Conservation (phyloP, 805 yeast species). For the Metschnikowia continentalis region DNA sequence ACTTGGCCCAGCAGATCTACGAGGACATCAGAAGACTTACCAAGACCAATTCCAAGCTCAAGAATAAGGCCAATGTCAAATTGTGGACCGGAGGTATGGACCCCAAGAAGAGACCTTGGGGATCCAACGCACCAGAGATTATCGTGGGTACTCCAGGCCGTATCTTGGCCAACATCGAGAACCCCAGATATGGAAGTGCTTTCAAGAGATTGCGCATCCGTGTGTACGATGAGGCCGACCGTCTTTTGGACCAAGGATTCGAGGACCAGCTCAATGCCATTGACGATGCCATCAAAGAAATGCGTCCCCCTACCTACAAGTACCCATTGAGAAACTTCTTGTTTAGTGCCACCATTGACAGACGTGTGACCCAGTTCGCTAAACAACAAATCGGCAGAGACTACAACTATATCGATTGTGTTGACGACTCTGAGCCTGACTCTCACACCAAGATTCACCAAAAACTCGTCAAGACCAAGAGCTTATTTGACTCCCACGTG, state of each 20-base stretch:
- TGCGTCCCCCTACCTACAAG: slow-evolving; percentile 21
- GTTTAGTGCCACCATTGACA: slow-evolving; percentile 85
- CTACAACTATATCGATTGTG: slow-evolving; percentile 67
- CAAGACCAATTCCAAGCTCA: slow-evolving; percentile 16
- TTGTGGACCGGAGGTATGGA: slow-evolving; percentile 66
- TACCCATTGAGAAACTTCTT: slow-evolving; percentile 58
- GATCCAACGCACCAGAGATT: slow-evolving; percentile 48
- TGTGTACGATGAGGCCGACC: slow-evolving; percentile 89
- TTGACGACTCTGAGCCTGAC: slow-evolving; percentile 67
- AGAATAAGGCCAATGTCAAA: slow-evolving; percentile 15
- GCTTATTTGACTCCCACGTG: slow-evolving; percentile 54
- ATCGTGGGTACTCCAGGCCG: slow-evolving; percentile 91
- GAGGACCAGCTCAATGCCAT: slow-evolving; percentile 59
- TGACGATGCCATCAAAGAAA: slow-evolving; percentile 42
- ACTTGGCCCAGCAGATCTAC: slow-evolving; percentile 78
- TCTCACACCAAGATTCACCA: slow-evolving; percentile 74
- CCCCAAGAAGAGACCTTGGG: slow-evolving; percentile 27
- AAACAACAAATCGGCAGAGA: slow-evolving; percentile 47
- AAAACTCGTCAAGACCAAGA: slow-evolving; percentile 50
- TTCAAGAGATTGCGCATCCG: slow-evolving; percentile 57
- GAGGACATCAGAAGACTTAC: slow-evolving; percentile 53
- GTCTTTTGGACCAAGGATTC: slow-evolving; percentile 79
- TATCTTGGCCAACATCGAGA: slow-evolving; percentile 55
- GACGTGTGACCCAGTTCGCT: slow-evolving; percentile 64
- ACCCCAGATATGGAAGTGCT: slow-evolving; percentile 40